These are phyloP conservation scores for Cylindrotheca closterium DNA, from an alignment of 108 stramenopile species.

Conservation along the genomic window DNA sequence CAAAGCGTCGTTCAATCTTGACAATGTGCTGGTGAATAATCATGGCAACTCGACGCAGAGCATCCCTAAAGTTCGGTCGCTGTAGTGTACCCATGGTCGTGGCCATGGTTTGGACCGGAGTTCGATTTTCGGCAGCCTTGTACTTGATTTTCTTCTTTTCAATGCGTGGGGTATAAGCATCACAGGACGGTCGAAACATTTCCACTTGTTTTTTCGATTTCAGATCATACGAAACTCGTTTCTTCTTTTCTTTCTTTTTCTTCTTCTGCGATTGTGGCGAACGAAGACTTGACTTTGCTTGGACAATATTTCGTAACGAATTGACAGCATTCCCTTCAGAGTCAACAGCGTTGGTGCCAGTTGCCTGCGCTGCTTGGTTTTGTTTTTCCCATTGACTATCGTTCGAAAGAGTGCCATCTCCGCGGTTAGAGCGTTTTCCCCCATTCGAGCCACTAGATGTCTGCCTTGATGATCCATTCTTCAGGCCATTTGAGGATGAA, in stretches of 20 bases:
- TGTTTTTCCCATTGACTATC: slow-evolving; percentile 2
- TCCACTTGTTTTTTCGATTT: slow-evolving; percentile 19
- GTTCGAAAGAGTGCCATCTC: background rate
- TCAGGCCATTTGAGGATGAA: slow-evolving; percentile 9
- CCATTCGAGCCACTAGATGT: background rate
- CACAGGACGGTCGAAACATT: slow-evolving; percentile 82
- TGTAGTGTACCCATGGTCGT: slow-evolving; percentile 79
- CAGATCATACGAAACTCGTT: slow-evolving; percentile 15
- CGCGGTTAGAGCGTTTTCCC: background rate
- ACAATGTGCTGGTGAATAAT: slow-evolving; percentile 86
- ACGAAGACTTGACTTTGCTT: slow-evolving; percentile 10
- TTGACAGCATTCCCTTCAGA: background rate
- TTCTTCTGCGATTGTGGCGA: slow-evolving; percentile 1
- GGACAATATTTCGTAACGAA: background rate
- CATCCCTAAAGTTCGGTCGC: slow-evolving; percentile 87
- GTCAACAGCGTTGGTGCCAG: background rate
- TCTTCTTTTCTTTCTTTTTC: slow-evolving; percentile 8
- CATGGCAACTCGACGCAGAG: slow-evolving; percentile 85
- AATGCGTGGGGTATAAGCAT: slow-evolving; percentile 87
- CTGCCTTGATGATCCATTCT: background rate
- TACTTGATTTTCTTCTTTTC: slow-evolving; percentile 66
- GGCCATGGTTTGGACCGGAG: slow-evolving; percentile 60
- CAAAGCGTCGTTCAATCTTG: slow-evolving; percentile 84
- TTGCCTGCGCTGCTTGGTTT: background rate
- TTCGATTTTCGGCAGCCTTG: slow-evolving; percentile 66